Evolutionary conservation across 2,329 filamentous ascomycete species (phyloP), one percentile per base, ranked within the genome.

Genomic region (Magnaporthiopsis poae): DNA sequence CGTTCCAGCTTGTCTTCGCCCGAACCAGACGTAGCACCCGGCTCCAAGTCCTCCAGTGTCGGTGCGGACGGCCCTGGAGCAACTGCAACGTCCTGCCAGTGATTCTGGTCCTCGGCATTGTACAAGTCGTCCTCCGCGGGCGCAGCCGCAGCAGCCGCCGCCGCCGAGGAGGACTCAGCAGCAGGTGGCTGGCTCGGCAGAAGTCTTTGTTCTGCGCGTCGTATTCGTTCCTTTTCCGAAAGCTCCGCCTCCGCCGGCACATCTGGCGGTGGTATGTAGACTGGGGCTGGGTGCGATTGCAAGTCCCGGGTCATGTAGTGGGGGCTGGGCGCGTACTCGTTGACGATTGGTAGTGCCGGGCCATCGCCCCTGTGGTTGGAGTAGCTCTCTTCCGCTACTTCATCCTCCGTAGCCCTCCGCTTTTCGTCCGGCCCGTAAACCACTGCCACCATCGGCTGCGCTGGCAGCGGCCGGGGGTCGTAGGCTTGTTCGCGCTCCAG

Each of bases 141-240:
- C 11, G 66, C 66, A 7, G 71, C 70, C 5, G 77, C 77, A 8
- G 71, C 70, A 7, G 77, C 77, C 8, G 84, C 84, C 12, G 81
- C 78, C 0, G 75, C 75, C 12, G 76, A 2, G 36, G 76, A 75
- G 66, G 75, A 64, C 67, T 74, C 70, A 18, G 67, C 69, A 35
- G 67, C 80, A 15, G 90, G 84, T 18, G 91, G 93, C 71, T 88
- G 88, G 73, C 92, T 96, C 2, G 94, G 94, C 29, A 97, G 77
- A 5, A 97, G 79, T 62, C 88, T 85, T 70, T 89, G 85, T 77
- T 97, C 93, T 60, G 91, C 92, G 67, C 86, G 86, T 62, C 88
- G 86, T 67, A 95, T 78, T 63, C 88, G 87, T 68, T 96, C 89
- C 76, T 97, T 97, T 69, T 98, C 95, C 15, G 89, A 87, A 39